Base-by-base conservation (phyloP, 176 grass and related monocot species). In the Thinopyrum elongatum region DNA sequence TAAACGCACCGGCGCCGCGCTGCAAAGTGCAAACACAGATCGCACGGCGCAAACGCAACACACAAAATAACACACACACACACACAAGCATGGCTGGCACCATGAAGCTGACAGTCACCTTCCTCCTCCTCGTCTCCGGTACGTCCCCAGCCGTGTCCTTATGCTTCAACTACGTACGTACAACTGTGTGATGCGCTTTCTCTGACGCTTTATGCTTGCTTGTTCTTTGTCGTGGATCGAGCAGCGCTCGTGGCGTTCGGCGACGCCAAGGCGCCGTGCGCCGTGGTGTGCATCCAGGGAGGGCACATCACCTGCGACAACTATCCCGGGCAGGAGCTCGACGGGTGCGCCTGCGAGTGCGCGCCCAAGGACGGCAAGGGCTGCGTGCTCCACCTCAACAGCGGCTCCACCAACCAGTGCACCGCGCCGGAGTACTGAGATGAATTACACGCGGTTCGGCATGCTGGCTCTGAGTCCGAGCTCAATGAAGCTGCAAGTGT, bases 231-330 rank as follows among this genome's bases (percentile, higher is more conserved):
- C 16, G 16, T 51, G 47, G 5, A 7, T 51, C 15, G 5, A 51
- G 47, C 47, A 51, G 47, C 0, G 47, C 5, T 51, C 1, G 47
- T 17, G 47, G 47, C 2, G 47, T 51, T 63, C 10, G 65, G 74
- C 10, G 81, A 38, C 49, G 29, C 7, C 7, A 25, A n/a, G 8
- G 35, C 73, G 21, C 10, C 10, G 4, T 61, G 49, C 62, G 1
- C 0, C 58, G 8, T 17, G 15, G 19, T 80, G 42, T 89, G 87
- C 82, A 4, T 74, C 31, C 82, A 85, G 82, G 58, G 31, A 35
- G 87, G 87, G 1, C 41, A 80, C 82, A 89, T 89, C 67, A 80
- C 82, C 41, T 89, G 87, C 73, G 27, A 33, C 13, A 90, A 83
- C 72, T 83, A 87, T 46, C 83, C 69, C 0, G 6, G 11, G 1